Conservation (phyloP, 192 early-diverging fungal genomes). For the Coemansia sp. region DNA sequence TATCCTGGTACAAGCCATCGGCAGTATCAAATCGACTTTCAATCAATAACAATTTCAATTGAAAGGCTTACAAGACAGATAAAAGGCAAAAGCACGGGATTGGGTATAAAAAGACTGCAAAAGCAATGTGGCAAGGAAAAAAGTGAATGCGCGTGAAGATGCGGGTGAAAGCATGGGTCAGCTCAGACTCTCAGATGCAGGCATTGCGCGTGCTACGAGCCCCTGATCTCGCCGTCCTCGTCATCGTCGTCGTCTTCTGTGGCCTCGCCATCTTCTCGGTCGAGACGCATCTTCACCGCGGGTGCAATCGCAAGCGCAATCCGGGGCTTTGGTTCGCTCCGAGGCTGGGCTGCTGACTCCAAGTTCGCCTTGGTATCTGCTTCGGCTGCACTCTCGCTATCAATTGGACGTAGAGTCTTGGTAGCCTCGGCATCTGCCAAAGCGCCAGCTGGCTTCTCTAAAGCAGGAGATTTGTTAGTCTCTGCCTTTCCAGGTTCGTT, state of each 20-base stretch:
- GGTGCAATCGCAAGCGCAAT: background rate
- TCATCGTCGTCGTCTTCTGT: slow-evolving; percentile 51
- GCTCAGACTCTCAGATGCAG: slow-evolving; percentile 1
- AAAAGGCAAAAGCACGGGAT: background rate
- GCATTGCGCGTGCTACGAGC: background rate
- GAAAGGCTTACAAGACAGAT: background rate
- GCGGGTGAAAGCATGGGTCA: background rate
- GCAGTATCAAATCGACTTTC: background rate
- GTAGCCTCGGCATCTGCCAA: background rate
- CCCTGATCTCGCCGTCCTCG: slow-evolving; percentile 52
- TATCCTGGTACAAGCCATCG: background rate
- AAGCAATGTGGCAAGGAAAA: background rate
- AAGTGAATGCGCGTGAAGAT: background rate
- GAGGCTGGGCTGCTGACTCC: background rate
- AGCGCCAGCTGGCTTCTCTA: slow-evolving; percentile 1
- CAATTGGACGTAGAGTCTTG: background rate
- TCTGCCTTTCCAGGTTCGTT: background rate
- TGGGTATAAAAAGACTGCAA: slow-evolving; percentile 1
- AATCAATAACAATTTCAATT: background rate
- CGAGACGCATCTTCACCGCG: slow-evolving; percentile 13
- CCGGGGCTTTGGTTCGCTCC: background rate
- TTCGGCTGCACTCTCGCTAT: background rate
- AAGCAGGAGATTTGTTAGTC: too few relatives aligned
- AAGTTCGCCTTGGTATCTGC: background rate
- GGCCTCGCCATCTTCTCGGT: slow-evolving; percentile 48